Conservation (phyloP, 257 asterid genomes). For the Solanum tarapatanum region DNA sequence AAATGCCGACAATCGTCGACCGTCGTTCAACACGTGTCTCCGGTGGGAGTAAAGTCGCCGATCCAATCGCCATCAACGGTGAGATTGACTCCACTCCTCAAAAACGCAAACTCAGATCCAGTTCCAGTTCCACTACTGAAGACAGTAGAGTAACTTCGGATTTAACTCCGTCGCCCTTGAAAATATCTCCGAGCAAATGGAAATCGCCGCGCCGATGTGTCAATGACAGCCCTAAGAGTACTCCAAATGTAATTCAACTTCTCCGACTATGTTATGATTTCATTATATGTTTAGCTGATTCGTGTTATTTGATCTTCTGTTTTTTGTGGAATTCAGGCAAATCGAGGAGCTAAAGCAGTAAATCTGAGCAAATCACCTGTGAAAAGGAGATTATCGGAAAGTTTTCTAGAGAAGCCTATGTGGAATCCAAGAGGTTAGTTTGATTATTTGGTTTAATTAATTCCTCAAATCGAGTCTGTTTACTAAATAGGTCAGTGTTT, state of each 20-base stretch:
- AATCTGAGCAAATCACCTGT: constrained; percentile 29
- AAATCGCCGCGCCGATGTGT: constrained; percentile 54
- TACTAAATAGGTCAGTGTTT: not conserved
- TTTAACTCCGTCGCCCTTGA: constrained; percentile 18
- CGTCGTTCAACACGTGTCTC: constrained; percentile 20
- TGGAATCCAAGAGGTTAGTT: constrained; percentile 74
- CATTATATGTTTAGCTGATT: not conserved
- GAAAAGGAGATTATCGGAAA: constrained; percentile 30
- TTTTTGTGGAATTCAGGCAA: constrained; percentile 27
- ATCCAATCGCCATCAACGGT: not conserved
- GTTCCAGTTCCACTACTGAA: not conserved
- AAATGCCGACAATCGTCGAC: constrained; percentile 48
- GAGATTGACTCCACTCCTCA: constrained; percentile 26
- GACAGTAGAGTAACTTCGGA: constrained; percentile 2
- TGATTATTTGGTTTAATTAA: not conserved
- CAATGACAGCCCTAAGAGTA: constrained; percentile 33
- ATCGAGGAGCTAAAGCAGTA: constrained; percentile 4
- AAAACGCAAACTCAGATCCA: constrained; percentile 50
- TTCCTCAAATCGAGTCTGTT: not conserved
- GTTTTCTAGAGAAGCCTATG: constrained; percentile 27
- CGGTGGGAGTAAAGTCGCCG: not conserved
- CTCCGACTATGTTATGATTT: not conserved
- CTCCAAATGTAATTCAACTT: constrained; percentile 26
- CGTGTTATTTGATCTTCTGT: not conserved
- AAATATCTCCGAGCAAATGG: constrained; percentile 26